phyloP scores from a whole-genome alignment of 768 basidiomycete genomes.

The Lactarius hengduanensis region DNA sequence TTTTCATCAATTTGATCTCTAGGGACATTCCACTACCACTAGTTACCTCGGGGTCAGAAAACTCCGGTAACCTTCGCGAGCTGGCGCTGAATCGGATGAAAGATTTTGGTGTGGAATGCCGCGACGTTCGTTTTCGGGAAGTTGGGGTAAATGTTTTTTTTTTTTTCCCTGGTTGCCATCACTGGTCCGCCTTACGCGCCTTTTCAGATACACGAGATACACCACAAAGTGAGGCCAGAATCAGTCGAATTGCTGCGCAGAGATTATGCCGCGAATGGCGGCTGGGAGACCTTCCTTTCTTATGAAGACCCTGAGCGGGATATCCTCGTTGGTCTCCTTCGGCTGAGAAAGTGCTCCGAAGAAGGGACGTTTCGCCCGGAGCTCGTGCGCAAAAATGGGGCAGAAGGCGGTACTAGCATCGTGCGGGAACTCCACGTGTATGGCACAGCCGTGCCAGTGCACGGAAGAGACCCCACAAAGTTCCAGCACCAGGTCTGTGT shows the following conservation, averaged over 20 bases:
- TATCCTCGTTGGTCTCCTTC: slow-evolving; percentile 90
- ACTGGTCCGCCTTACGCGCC: neutral
- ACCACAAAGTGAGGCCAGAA: slow-evolving; percentile 94
- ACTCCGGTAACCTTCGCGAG: slow-evolving; percentile 95
- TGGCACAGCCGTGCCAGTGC: slow-evolving; percentile 96
- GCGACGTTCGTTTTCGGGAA: slow-evolving; percentile 97
- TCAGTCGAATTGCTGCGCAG: slow-evolving; percentile 92
- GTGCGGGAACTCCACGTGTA: slow-evolving; percentile 97
- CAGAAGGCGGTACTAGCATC: slow-evolving; percentile 83
- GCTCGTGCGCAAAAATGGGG: slow-evolving; percentile 62
- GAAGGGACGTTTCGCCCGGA: slow-evolving; percentile 97
- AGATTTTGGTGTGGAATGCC: slow-evolving; percentile 96
- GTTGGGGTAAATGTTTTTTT: slow-evolving; percentile 73
- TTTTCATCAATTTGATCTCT: slow-evolving; percentile 13
- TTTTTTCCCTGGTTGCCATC: slow-evolving; percentile 15
- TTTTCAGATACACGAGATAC: slow-evolving; percentile 91
- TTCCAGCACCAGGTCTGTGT: slow-evolving; percentile 84
- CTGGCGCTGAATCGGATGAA: slow-evolving; percentile 97
- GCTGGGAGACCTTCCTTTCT: slow-evolving; percentile 99
- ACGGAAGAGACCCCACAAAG: slow-evolving; percentile 95
- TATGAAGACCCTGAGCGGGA: slow-evolving; percentile 98
- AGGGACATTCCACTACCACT: slow-evolving; percentile 97
- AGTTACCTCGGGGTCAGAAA: slow-evolving; percentile 96
- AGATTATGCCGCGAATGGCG: slow-evolving; percentile 96
- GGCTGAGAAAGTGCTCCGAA: slow-evolving; percentile 92